Evolutionary conservation across 768 basidiomycete genomes (phyloP).

Genomic region (Neoboletus brunneissimus): DNA sequence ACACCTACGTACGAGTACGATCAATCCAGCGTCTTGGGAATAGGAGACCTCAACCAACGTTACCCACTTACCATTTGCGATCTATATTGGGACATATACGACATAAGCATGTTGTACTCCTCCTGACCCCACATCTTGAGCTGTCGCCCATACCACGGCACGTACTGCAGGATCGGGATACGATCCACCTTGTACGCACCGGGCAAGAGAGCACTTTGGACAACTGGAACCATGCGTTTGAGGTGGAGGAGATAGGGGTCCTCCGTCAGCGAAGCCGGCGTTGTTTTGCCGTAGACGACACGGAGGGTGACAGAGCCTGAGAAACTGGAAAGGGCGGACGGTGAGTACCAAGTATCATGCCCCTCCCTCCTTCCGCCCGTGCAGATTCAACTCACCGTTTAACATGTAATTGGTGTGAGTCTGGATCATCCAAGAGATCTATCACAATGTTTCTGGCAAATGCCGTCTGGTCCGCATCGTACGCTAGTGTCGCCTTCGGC

Average conservation of each 20-base stretch:
- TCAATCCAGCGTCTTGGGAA: neutral
- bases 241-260: constrained; percentile 28
- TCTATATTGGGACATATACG: constrained; percentile 45
- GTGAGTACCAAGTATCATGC: neutral
- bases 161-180: constrained; percentile 37
- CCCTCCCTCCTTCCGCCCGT: too few relatives aligned
- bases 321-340: constrained; percentile 9
- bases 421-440: constrained; percentile 26
- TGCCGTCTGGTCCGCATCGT: constrained; percentile 43
- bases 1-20: constrained; percentile 1
- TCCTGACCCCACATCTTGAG: constrained; percentile 52
- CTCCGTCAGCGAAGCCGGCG: constrained; percentile 9
- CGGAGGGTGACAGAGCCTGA: constrained; percentile 27
- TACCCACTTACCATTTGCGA: constrained; percentile 37
- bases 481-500: constrained; percentile 43
- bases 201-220: constrained; percentile 32
- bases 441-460: constrained; percentile 27
- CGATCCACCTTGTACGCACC: constrained; percentile 36
- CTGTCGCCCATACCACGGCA: constrained; percentile 60
- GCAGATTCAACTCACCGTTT: constrained; percentile 35
- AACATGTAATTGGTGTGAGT: constrained; percentile 20
- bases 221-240: constrained; percentile 28
- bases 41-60: too few relatives aligned
- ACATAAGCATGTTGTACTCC: constrained; percentile 49
- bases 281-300: constrained; percentile 29